phyloP scores from a whole-genome alignment of 768 basidiomycete species.

The Termitomyces heimii region DNA sequence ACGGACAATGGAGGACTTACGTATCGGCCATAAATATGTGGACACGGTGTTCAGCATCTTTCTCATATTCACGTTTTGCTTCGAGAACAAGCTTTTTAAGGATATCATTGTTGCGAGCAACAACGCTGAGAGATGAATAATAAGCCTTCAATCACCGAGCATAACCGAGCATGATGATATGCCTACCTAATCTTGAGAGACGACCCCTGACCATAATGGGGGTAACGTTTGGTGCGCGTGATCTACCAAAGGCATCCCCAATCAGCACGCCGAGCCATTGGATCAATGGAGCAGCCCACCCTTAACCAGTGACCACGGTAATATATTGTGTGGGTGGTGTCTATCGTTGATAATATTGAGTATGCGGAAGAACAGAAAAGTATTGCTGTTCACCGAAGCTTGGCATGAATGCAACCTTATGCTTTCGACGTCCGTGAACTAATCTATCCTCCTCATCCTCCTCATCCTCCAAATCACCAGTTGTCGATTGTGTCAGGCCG shows the following conservation, averaged over 20 bases:
- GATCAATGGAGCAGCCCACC: conserved; percentile 34
- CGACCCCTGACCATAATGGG: conserved; percentile 68
- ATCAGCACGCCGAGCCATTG: conserved; percentile 9
- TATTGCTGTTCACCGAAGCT: conserved; percentile 55
- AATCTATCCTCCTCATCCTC: conserved; percentile 50
- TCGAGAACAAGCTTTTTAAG: conserved; percentile 83
- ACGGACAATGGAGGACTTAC: conserved; percentile 37
- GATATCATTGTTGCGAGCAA: conserved; percentile 84
- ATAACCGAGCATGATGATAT: conserved; percentile 2
- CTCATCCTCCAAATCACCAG: conserved; percentile 79
- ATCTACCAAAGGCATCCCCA: conserved; percentile 41
- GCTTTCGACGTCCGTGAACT: conserved; percentile 65
- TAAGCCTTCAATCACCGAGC: conserved; percentile 13
- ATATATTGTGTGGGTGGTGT: conserved; percentile 85
- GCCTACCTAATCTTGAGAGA: conserved; percentile 81
- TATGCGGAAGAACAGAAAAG: conserved; percentile 5
- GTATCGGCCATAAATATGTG: conserved; percentile 88
- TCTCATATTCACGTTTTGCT: conserved; percentile 85
- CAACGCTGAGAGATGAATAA: conserved; percentile 55
- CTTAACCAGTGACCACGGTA: conserved; percentile 87
- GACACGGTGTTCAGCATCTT: conserved; percentile 86
- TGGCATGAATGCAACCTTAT: conserved; percentile 84
- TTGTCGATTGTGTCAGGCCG: conserved; percentile 58
- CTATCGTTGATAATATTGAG: conserved; percentile 27
- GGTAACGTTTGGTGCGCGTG: conserved; percentile 71